These are phyloP conservation scores for Mucor velutinosus DNA, from an alignment of 371 early-diverging fungal genomes.

Conservation along the genomic window DNA sequence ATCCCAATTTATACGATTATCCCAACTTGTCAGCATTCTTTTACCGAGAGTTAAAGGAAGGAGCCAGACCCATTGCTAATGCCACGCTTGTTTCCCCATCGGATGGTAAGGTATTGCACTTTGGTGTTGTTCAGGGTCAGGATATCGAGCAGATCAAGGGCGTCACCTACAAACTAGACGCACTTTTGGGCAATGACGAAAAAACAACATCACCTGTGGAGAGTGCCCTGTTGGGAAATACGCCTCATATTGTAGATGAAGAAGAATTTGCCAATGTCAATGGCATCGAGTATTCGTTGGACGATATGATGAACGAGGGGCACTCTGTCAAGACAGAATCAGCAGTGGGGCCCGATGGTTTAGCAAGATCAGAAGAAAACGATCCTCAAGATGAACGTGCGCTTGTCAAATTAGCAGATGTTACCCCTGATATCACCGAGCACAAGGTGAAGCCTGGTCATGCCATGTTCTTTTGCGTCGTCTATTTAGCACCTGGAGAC, in stretches of 20 bases:
- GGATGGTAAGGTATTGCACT: slow-evolving; percentile 89
- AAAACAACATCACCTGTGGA: slow-evolving; percentile 35
- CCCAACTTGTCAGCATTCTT: slow-evolving; percentile 90
- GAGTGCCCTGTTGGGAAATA: slow-evolving; percentile 47
- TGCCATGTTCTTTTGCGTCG: slow-evolving; percentile 82
- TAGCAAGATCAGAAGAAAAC: slow-evolving; percentile 30
- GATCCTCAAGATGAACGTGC: slow-evolving; percentile 24
- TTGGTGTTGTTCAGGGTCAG: slow-evolving; percentile 78
- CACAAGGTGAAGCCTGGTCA: slow-evolving; percentile 67
- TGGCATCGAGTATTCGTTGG: slow-evolving; percentile 87
- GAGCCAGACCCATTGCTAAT: slow-evolving; percentile 67
- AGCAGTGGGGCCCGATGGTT: slow-evolving; percentile 47
- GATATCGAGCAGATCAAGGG: slow-evolving; percentile 94
- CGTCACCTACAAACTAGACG: slow-evolving; percentile 83
- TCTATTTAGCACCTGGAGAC: slow-evolving; percentile 97
- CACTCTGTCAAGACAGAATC: slow-evolving; percentile 33
- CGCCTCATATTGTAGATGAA: slow-evolving; percentile 62
- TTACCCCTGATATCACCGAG: slow-evolving; percentile 29
- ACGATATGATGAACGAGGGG: slow-evolving; percentile 73
- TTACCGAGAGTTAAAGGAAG: slow-evolving; percentile 83
- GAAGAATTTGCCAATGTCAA: slow-evolving; percentile 88
- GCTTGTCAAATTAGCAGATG: slow-evolving; percentile 25
- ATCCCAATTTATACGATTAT: slow-evolving; percentile 76
- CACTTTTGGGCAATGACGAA: slow-evolving; percentile 79
- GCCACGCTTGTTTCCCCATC: slow-evolving; percentile 82